Base-by-base conservation (phyloP, 2,329 filamentous ascomycete genomes). In the Pezicula radicicola region DNA sequence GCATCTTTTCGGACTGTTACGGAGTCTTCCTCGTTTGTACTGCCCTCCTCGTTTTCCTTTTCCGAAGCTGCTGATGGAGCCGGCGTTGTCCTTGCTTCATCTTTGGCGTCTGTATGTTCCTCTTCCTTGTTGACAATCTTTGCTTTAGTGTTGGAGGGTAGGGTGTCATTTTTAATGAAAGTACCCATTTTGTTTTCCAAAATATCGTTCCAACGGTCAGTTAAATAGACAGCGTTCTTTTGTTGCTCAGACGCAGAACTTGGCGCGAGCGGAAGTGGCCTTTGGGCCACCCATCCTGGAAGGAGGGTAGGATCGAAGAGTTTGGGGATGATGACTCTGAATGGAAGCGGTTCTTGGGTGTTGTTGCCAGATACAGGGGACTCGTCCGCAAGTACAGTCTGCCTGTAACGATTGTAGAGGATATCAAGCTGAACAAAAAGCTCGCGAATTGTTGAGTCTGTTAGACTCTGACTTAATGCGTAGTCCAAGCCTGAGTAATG, bases 261-360 rank as follows among this genome's bases (percentile, higher is more conserved):
- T 10, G 76, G 76, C 13, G 52, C 57, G 1, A 75, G 70, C 1
- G 77, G 72, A 2, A 61, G 49, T 0, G 72, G 71, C 2, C 80
- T 72, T 9, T 67, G 66, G 4, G 63, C 63, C 6, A 70, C 63
- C 75, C 80, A 84, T 1, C 76, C 80, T 0, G 81, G 80, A 0
- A 76, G 68, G 1, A 84, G 62, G 0, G 79, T 77, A 3, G 80
- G 71, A 58, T 84, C 81, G 48, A 81, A 72, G 2, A 81, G 62
- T 37, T 70, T 68, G 0, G 81, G 79, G 12, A 83, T 67, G 9
- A 84, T 58, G 18, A 84, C 63, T 1, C 74, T 71, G 55, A 84
- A 84, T 1, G 65, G 59, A 16, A 49, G 53, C 13, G 50, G 46
- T 5, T 46, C 16, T 35, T 46, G 28, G 13, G 47, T 10, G n/a